Conservation (phyloP, 768 basidiomycete genomes). For the Mrakia blollopis region DNA sequence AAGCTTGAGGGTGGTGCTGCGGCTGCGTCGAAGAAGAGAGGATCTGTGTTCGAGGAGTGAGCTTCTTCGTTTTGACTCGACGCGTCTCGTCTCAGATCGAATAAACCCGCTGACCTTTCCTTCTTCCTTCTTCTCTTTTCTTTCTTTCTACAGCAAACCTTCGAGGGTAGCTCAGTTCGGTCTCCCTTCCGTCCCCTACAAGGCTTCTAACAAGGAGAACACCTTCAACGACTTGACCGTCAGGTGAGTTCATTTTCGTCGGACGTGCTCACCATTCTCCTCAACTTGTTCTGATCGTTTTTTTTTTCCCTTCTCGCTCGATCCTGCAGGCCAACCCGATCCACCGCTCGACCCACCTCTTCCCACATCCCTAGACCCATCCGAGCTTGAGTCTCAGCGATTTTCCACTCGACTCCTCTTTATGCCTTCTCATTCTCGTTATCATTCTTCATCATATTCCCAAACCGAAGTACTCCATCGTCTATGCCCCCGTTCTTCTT, state of each 20-base stretch:
- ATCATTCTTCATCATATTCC: no score
- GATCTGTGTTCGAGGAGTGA: constrained; percentile 2
- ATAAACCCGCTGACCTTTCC: background rate
- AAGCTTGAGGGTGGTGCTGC: background rate
- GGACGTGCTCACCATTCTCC: background rate
- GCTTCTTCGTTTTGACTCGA: background rate
- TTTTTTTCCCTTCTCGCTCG: background rate
- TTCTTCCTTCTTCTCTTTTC: background rate
- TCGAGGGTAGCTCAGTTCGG: background rate
- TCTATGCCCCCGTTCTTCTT: background rate
- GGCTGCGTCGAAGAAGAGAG: background rate
- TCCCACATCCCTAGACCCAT: constrained; percentile 5
- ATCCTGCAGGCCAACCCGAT: background rate
- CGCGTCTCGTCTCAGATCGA: background rate
- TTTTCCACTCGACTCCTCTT: background rate
- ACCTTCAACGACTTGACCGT: background rate
- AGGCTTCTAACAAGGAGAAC: constrained; percentile 10
- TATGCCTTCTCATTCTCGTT: background rate
- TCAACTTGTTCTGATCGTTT: background rate
- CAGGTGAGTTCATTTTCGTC: background rate
- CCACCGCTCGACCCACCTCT: background rate
- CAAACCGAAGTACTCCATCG: no score
- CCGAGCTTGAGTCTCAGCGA: constrained; percentile 1
- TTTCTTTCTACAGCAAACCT: background rate
- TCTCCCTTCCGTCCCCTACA: no score